Base-by-base conservation (phyloP, 139 green algal species). In the Chlorella sp. region DNA sequence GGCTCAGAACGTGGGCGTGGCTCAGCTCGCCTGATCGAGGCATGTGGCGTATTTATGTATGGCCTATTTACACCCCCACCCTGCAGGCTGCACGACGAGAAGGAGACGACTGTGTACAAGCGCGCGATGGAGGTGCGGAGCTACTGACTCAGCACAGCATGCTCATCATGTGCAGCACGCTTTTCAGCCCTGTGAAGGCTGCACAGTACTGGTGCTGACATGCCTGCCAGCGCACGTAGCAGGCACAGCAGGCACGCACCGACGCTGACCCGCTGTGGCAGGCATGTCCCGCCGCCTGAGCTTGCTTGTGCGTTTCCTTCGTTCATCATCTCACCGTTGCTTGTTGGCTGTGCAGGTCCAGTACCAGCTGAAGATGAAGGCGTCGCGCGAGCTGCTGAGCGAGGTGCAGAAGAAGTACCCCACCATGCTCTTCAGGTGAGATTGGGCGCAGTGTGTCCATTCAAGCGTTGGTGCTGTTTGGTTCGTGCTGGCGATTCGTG, bases 81-180 rank as follows among this genome's bases (percentile, higher is more conserved):
- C 3, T 11, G 56, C 75, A 82, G 75, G 69, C 83, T 97, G 62
- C 69, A 95, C 39, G 97, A 99, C 78, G 97, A 99, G 92, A 97
- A 95, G 91, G 93, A 98, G 92, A 99, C 97, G 38, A 98, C 94
- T 1, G 94, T 99, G 73, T 99, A 98, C 94, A 99, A 99, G 93
- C 91, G 97, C 20, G 96, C 95, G 15, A 87, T 99, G 81, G 97
- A 98, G 56, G 89, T 93, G 76, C 88, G 95, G 56, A 99, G n/a
- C n/a, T n/a, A n/a, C n/a, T n/a, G n/a, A n/a, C n/a, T n/a, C n/a
- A 99, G 91, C 91, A 93, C 62, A 90, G 99, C 20, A 99, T 99
- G 90, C 91, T 98, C 83, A 95, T 96, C 87, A 92, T 93, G 51
- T 93, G 89, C 23, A 91, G 96, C 17, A 89, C 90, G 30, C 90